Conservation (phyloP, 305 asterid species). For the Fraxinus baroniana region DNA sequence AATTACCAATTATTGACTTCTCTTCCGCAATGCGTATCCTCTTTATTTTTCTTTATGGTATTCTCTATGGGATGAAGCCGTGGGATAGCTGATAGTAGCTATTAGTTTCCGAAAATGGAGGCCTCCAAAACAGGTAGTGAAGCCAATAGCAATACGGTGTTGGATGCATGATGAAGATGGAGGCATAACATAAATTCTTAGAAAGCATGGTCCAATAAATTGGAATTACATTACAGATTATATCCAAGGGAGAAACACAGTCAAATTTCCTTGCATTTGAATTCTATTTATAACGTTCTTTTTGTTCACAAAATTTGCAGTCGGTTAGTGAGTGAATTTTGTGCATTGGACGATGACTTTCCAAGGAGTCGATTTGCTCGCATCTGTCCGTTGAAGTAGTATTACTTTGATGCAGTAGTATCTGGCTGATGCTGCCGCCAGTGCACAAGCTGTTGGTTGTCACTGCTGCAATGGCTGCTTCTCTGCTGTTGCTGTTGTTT, state of each 20-base stretch:
- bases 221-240: background rate
- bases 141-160: background rate
- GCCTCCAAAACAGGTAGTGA: background rate
- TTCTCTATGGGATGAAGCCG: conserved; percentile 19
- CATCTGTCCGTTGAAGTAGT: too few species aligned
- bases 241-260: background rate
- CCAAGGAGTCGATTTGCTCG: too few species aligned
- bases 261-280: background rate
- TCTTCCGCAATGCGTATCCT: conserved; percentile 27
- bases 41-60: conserved; percentile 21
- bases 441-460: too few species aligned
- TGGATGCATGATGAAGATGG: background rate
- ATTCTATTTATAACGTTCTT: background rate
- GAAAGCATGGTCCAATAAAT: background rate
- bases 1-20: background rate
- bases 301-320: too few species aligned
- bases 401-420: too few species aligned
- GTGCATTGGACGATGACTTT: too few species aligned
- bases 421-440: too few species aligned
- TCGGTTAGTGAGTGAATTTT: too few species aligned
- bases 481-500: too few species aligned
- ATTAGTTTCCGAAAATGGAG: conserved; percentile 29
- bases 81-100: conserved; percentile 1
- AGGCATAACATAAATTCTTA: too few species aligned
- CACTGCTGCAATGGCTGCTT: too few species aligned